These are phyloP conservation scores for Pseudocercospora fuligena DNA, from an alignment of 2,329 filamentous ascomycete genomes.

Conservation along the genomic window DNA sequence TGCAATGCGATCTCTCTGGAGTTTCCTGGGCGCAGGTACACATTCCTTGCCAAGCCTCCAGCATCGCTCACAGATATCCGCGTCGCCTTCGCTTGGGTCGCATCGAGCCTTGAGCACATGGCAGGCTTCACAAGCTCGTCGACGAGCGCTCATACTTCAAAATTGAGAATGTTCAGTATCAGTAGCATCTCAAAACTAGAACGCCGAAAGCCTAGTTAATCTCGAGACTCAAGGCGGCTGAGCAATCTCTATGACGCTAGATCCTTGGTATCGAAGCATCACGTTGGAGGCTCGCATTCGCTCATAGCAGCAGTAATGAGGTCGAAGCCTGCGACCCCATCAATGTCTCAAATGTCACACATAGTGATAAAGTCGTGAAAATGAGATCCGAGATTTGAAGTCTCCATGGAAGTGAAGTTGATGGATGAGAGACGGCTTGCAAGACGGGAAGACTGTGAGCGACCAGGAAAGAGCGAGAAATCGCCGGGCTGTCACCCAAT, in stretches of 20 bases:
- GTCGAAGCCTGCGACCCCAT: too few relatives aligned
- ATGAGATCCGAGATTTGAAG: too few relatives aligned
- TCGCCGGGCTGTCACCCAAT: too few relatives aligned
- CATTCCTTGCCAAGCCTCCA: constrained; percentile 18
- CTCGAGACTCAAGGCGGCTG: background rate
- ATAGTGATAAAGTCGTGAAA: too few relatives aligned
- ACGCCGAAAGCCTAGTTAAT: background rate
- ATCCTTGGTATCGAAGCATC: constrained; percentile 2
- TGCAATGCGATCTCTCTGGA: constrained; percentile 22
- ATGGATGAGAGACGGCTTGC: too few relatives aligned
- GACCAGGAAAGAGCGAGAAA: too few relatives aligned
- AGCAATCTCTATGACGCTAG: constrained; percentile 6
- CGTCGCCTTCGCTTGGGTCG: constrained; percentile 12
- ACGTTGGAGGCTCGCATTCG: background rate
- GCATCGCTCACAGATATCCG: constrained; percentile 18
- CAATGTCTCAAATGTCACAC: too few relatives aligned
- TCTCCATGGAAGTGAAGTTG: too few relatives aligned
- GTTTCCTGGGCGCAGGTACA: constrained; percentile 16
- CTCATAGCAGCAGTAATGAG: too few relatives aligned
- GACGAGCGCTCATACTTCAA: constrained; percentile 10
- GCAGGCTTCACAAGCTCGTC: constrained; percentile 22
- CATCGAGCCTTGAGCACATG: constrained; percentile 21
- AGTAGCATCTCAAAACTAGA: background rate
- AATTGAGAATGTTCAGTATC: background rate
- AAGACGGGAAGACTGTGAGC: too few relatives aligned